These are phyloP conservation scores for Pseudocercospora pini-densiflorae DNA, from an alignment of 2,329 filamentous ascomycete genomes.

Conservation along the genomic window DNA sequence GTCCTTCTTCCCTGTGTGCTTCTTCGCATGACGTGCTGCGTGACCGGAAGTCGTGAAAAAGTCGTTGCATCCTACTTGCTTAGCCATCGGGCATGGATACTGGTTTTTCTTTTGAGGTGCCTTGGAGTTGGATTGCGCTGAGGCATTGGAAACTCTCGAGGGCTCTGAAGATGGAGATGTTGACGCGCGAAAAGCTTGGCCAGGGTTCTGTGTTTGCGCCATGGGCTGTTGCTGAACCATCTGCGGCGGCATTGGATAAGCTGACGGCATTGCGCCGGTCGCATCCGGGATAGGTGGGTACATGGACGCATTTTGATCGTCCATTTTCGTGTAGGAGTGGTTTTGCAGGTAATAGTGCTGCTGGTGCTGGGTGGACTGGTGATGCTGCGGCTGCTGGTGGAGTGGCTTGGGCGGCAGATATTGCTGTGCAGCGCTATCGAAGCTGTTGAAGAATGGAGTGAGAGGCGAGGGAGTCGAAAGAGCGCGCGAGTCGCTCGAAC, in stretches of 20 bases:
- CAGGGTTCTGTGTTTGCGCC: constrained; percentile 21
- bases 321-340: constrained; percentile 38
- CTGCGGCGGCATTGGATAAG: constrained; percentile 38
- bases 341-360: constrained; percentile 27
- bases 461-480: constrained; percentile 52
- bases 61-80: constrained; percentile 73
- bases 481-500: constrained; percentile 51
- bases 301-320: constrained; percentile 40
- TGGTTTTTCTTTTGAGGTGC: constrained; percentile 62
- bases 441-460: constrained; percentile 47
- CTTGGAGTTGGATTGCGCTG: constrained; percentile 52
- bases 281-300: constrained; percentile 44
- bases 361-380: constrained; percentile 23
- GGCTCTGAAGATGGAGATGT: constrained; percentile 58
- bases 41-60: constrained; percentile 85
- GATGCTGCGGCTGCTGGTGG: constrained; percentile 28
- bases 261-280: constrained; percentile 35
- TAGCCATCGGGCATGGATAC: constrained; percentile 74
- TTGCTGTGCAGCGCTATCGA: constrained; percentile 29
- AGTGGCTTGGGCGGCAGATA: constrained; percentile 26
- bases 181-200: constrained; percentile 34
- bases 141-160: constrained; percentile 46
- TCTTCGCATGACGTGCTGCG: constrained; percentile 83
- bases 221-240: constrained; percentile 27
- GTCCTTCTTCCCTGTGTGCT: constrained; percentile 80